Base-by-base conservation (phyloP, 306 rosid species). In the Abrus precatorius region DNA sequence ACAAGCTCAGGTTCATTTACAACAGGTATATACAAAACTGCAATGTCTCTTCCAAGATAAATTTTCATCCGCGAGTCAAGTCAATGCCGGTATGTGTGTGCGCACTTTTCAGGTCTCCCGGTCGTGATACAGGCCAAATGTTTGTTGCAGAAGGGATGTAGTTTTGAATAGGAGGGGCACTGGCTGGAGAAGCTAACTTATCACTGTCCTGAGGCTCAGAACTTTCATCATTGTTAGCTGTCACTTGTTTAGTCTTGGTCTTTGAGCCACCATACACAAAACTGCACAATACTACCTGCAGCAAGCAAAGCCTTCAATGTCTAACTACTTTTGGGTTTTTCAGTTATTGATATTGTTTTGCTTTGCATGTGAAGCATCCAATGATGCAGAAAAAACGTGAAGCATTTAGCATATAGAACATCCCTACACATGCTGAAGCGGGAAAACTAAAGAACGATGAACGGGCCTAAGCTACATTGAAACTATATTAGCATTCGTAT, bases 201-300 rank as follows among this genome's bases (percentile, higher is more conserved):
- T 89, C 90, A 33, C 64, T 75, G 8, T 34, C 86, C 73, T 85
- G 83, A 48, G 91, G 71, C 80, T 90, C 90, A 4, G 92, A 87
- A 84, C 74, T 84, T 55, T 90, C 93, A 5, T 82, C 82, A 72
- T 82, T 84, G 73, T 79, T 44, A 40, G 76, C 67, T 52, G 77
- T 52, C 33, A 29, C 83, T 79, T 84, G 93, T 86, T 87, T 89
- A 53, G 75, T 82, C 93, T 91, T 95, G 36, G 72, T 74, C 87
- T 93, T 92, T 41, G 87, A 62, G 34, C 86, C 71, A 33, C 97
- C 97, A 81, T 95, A 80, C 45, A 91, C 93, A 85, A 95, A 95
- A 88, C 98, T 95, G 84, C 97, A 90, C 49, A 90, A 86, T 55
- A 95, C 92, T 74, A 93, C 94, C 99, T 95, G 91, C 81, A 83